Evolutionary conservation across 108 stramenopile genomes (phyloP).

Genomic region (Cyclotella distinguenda): DNA sequence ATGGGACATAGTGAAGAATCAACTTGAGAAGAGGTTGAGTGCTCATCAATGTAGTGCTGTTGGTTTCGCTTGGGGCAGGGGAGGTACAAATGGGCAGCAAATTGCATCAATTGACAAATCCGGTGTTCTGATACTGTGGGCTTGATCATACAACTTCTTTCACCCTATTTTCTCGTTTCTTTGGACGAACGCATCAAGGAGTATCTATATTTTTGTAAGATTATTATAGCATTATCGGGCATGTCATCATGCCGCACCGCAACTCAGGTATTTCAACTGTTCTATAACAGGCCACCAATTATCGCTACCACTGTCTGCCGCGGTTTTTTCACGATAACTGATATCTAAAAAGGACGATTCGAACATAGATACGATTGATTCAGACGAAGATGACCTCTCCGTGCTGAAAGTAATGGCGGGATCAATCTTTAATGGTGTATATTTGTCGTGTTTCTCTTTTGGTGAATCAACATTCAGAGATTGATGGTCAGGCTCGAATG

Average conservation of each 20-base stretch:
- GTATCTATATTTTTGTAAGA: no score
- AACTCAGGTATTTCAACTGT: no score
- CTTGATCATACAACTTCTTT: no score
- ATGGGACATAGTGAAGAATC: conserved; percentile 57
- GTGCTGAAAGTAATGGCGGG: not conserved
- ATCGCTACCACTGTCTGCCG: no score
- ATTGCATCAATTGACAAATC: conserved; percentile 75
- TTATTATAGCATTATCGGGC: no score
- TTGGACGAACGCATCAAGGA: no score
- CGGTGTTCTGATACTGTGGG: conserved; percentile 78
- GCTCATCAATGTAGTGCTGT: conserved; percentile 59
- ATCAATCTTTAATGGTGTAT: not conserved
- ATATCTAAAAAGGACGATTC: no score
- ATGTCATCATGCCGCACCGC: no score
- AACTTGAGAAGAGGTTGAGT: conserved; percentile 43
- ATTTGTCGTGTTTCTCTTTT: not conserved
- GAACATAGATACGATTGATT: not conserved
- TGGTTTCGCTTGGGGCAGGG: conserved; percentile 75
- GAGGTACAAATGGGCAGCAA: conserved; percentile 74
- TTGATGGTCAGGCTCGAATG: conserved; percentile 2
- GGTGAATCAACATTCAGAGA: not conserved
- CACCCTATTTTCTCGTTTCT: no score
- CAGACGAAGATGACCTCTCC: not conserved
- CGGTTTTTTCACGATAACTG: no score
- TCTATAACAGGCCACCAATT: no score